These are phyloP conservation scores for Cyberlindnera lachancei DNA, from an alignment of 805 yeast species.

Conservation along the genomic window DNA sequence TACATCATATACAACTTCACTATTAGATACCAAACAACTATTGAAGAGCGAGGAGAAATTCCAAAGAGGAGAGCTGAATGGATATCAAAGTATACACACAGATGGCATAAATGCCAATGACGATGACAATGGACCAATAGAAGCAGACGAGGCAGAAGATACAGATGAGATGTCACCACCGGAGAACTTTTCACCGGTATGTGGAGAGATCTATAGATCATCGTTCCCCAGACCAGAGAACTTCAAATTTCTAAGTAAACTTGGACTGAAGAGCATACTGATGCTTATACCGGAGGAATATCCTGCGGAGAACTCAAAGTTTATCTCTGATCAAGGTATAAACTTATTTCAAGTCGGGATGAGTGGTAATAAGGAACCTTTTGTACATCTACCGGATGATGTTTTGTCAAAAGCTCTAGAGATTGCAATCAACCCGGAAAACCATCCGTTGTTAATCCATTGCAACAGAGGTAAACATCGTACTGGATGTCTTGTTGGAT, in stretches of 20 bases:
- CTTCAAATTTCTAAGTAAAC: slow-evolving; percentile 55
- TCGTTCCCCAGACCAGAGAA: slow-evolving; percentile 87
- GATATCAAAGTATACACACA: too few species aligned
- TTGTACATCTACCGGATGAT: slow-evolving; percentile 65
- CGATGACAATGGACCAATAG: slow-evolving; percentile 2
- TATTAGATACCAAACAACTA: not conserved
- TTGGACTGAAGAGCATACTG: slow-evolving; percentile 65
- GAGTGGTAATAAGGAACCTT: slow-evolving; percentile 94
- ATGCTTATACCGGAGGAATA: slow-evolving; percentile 89
- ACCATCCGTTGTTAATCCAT: slow-evolving; percentile 89
- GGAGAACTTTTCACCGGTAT: slow-evolving; percentile 85
- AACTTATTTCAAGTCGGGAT: slow-evolving; percentile 80
- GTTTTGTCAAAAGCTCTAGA: slow-evolving; percentile 73
- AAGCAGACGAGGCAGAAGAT: slow-evolving; percentile 18
- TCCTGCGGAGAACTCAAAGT: slow-evolving; percentile 67
- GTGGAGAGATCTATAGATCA: slow-evolving; percentile 71
- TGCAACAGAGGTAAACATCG: slow-evolving; percentile 96
- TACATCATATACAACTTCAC: not conserved
- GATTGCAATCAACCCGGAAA: slow-evolving; percentile 73
- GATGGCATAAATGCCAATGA: slow-evolving; percentile 1
- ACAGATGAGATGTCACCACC: slow-evolving; percentile 45
- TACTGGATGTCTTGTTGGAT: slow-evolving; percentile 94
- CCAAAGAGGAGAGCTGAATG: not conserved
- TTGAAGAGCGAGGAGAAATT: not conserved
- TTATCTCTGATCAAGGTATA: slow-evolving; percentile 54